Evolutionary conservation across 352 stramenopile genomes (phyloP).

Genomic region (Pythium volutum): DNA sequence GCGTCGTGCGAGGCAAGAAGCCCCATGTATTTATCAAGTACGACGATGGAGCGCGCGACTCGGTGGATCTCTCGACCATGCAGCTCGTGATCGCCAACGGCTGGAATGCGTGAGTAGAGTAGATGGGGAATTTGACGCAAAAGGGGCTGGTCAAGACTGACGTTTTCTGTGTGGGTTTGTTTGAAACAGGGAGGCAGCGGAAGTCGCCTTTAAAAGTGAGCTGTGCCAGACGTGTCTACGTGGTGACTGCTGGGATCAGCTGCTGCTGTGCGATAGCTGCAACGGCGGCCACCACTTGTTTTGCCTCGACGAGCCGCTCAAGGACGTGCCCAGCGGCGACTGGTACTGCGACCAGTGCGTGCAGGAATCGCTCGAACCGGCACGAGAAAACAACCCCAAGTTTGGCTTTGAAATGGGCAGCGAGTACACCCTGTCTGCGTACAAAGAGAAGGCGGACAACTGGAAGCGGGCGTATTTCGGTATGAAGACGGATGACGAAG

Average conservation of each 20-base stretch:
- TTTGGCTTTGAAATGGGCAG: constrained; percentile 84
- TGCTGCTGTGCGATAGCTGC: constrained; percentile 80
- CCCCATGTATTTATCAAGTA: constrained; percentile 70
- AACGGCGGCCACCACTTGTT: constrained; percentile 83
- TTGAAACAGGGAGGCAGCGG: constrained; percentile 40
- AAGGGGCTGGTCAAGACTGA: background rate
- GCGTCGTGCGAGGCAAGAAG: constrained; percentile 78
- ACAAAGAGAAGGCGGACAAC: constrained; percentile 77
- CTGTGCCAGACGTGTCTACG: constrained; percentile 84
- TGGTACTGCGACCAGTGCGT: constrained; percentile 83
- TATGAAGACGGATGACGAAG: constrained; percentile 34
- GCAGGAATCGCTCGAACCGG: constrained; percentile 40
- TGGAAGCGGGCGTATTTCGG: constrained; percentile 84
- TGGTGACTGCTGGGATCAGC: constrained; percentile 74
- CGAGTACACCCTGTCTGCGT: constrained; percentile 77
- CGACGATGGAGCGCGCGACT: constrained; percentile 48
- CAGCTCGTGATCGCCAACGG: constrained; percentile 82
- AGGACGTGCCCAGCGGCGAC: constrained; percentile 57
- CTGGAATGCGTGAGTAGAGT: constrained; percentile 45
- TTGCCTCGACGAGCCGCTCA: constrained; percentile 59
- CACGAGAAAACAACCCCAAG: constrained; percentile 47
- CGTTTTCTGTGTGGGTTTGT: background rate
- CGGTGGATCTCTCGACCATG: constrained; percentile 61
- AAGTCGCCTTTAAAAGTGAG: constrained; percentile 75
- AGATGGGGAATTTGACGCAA: background rate